Evolutionary conservation across 768 basidiomycete genomes (phyloP).

Genomic region (Polyporus arcularius): DNA sequence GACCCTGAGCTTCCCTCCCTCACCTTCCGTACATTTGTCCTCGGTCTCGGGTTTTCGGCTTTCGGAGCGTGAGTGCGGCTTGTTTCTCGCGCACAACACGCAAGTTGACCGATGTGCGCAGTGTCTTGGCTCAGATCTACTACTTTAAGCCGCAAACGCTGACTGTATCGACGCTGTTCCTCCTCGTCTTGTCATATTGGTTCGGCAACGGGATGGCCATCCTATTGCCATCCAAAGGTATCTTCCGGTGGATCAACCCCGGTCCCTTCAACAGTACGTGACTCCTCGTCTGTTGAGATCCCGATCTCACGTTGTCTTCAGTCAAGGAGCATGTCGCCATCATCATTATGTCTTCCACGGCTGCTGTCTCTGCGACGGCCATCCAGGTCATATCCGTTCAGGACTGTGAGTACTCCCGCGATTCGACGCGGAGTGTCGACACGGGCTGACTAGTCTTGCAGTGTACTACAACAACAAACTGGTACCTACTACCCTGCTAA

Average conservation of each 20-base stretch:
- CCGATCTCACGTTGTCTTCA: constrained; percentile 1
- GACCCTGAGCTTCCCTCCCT: constrained; percentile 43
- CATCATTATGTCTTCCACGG: constrained; percentile 38
- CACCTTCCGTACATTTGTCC: constrained; percentile 59
- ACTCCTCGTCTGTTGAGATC: constrained; percentile 2
- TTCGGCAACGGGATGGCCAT: constrained; percentile 46
- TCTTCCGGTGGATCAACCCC: constrained; percentile 38
- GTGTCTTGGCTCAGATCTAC: constrained; percentile 36
- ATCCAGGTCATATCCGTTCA: constrained; percentile 36
- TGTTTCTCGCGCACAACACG: background rate
- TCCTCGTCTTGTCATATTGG: constrained; percentile 54
- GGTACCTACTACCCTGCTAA: constrained; percentile 9
- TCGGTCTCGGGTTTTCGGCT: constrained; percentile 54
- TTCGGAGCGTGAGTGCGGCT: constrained; percentile 48
- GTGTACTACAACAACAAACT: constrained; percentile 43
- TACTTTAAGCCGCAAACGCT: constrained; percentile 51
- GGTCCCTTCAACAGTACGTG: constrained; percentile 40
- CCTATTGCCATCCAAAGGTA: constrained; percentile 31
- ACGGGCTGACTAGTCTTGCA: background rate
- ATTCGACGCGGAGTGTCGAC: background rate
- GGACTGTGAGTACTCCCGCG: constrained; percentile 25
- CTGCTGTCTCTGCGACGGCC: constrained; percentile 33
- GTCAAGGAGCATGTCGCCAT: constrained; percentile 40
- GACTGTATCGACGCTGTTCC: constrained; percentile 49
- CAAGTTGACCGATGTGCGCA: constrained; percentile 1